Evolutionary conservation across 1,284 basidiomycete species (phyloP).

Genomic region (Cryptococcus sp.): DNA sequence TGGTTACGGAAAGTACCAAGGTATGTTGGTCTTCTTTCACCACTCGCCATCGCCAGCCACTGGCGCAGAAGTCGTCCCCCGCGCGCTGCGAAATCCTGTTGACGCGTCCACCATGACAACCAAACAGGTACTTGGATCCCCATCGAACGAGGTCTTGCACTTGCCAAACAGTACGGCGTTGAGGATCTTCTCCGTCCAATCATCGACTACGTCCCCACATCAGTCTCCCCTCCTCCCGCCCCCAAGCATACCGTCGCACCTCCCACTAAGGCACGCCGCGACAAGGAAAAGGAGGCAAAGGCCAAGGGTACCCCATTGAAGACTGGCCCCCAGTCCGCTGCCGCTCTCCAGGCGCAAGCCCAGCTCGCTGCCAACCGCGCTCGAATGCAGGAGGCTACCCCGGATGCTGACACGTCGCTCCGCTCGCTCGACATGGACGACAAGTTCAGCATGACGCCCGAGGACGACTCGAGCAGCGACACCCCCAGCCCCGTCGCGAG

Average conservation of each 20-base stretch:
- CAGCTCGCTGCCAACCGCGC: conserved; percentile 21
- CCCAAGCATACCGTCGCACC: conserved; percentile 88
- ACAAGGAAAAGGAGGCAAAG: conserved; percentile 34
- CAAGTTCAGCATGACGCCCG: conserved; percentile 79
- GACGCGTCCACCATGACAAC: neutral
- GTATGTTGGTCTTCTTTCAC: conserved; percentile 53
- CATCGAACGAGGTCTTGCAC: conserved; percentile 77
- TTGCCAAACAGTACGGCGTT: conserved; percentile 93
- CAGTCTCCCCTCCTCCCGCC: conserved; percentile 89
- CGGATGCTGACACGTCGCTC: conserved; percentile 23
- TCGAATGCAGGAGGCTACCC: conserved; percentile 25
- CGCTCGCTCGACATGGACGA: conserved; percentile 55
- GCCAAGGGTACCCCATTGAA: conserved; percentile 25
- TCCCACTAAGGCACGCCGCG: conserved; percentile 53
- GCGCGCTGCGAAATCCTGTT: neutral
- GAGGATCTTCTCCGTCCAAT: conserved; percentile 85
- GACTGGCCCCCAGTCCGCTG: conserved; percentile 31
- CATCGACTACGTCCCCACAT: conserved; percentile 87
- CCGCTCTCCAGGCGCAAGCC: conserved; percentile 36
- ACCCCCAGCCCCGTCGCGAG: conserved; percentile 79
- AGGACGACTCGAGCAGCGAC: conserved; percentile 77
- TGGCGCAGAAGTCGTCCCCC: neutral
- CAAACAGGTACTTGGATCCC: conserved; percentile 94
- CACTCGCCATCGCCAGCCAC: neutral
- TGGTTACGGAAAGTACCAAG: conserved; percentile 99